These are phyloP conservation scores for Seminavis robusta DNA, from an alignment of 108 stramenopile genomes.

Conservation along the genomic window DNA sequence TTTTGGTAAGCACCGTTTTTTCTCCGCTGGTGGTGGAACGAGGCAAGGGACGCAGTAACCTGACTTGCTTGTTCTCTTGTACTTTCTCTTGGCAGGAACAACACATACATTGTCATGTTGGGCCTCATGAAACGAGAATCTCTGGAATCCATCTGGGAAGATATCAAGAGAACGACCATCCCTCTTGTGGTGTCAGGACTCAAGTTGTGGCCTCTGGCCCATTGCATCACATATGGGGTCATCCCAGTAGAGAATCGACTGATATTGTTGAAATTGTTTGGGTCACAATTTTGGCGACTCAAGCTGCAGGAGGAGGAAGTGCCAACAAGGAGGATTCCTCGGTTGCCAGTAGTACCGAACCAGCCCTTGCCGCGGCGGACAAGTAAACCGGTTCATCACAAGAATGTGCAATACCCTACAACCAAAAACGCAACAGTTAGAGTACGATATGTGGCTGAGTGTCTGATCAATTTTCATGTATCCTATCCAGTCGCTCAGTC, in stretches of 20 bases:
- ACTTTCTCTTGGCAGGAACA: slow-evolving; percentile 52
- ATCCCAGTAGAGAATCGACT: slow-evolving; percentile 77
- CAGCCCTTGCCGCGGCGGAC: too few species aligned
- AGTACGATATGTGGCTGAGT: too few species aligned
- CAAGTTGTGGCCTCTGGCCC: slow-evolving; percentile 86
- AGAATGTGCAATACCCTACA: too few species aligned
- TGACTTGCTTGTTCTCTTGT: slow-evolving; percentile 31
- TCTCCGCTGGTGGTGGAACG: slow-evolving; percentile 38
- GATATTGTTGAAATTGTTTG: slow-evolving; percentile 86
- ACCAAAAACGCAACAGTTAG: too few species aligned
- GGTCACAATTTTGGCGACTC: slow-evolving; percentile 80
- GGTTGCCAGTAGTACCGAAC: too few species aligned
- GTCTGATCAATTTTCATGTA: too few species aligned
- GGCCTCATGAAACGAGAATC: slow-evolving; percentile 50
- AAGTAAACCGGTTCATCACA: too few species aligned
- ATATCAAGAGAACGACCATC: slow-evolving; percentile 70
- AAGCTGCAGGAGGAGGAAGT: too few species aligned
- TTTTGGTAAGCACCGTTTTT: slow-evolving; percentile 54
- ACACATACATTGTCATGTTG: slow-evolving; percentile 58
- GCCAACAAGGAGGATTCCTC: too few species aligned
- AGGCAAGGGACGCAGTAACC: slow-evolving; percentile 29
- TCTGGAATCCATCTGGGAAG: slow-evolving; percentile 42
- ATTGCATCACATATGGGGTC: slow-evolving; percentile 75
- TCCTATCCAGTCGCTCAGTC: too few species aligned
- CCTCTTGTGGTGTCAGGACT: slow-evolving; percentile 72